Conservation (phyloP, 352 stramenopile species). For the Pythium volutum region DNA sequence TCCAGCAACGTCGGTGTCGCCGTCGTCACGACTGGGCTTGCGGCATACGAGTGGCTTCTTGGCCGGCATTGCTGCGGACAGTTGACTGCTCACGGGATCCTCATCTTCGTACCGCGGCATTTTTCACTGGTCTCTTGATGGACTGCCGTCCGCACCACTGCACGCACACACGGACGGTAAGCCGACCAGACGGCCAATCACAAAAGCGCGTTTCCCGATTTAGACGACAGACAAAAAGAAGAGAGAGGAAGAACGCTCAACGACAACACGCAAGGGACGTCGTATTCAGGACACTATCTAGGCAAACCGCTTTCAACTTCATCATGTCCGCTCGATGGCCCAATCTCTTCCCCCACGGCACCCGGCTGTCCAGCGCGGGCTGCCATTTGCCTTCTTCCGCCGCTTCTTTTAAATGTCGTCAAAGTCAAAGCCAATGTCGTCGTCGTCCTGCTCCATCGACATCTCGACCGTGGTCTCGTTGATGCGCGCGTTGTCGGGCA, state of each 20-base stretch:
- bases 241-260: background rate
- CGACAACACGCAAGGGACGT: conserved; percentile 8
- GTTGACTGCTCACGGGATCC: background rate
- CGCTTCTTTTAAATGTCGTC: conserved; percentile 78
- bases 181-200: background rate
- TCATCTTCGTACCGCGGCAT: conserved; percentile 29
- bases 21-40: conserved; percentile 11
- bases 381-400: background rate
- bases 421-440: conserved; percentile 90
- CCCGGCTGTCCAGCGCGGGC: background rate
- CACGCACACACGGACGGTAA: too few species aligned
- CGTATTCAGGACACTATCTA: conserved; percentile 12
- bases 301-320: background rate
- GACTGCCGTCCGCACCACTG: background rate
- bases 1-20: conserved; percentile 10
- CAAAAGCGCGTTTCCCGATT: background rate
- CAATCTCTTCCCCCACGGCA: background rate
- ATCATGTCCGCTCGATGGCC: too few species aligned
- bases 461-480: conserved; percentile 89
- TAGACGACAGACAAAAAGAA: background rate
- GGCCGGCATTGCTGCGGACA: background rate
- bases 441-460: conserved; percentile 81
- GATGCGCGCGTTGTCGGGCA: conserved; percentile 95
- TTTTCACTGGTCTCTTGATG: background rate
- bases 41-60: background rate